Conservation (phyloP, 1,284 basidiomycete genomes). For the Trichosporon inkin region DNA sequence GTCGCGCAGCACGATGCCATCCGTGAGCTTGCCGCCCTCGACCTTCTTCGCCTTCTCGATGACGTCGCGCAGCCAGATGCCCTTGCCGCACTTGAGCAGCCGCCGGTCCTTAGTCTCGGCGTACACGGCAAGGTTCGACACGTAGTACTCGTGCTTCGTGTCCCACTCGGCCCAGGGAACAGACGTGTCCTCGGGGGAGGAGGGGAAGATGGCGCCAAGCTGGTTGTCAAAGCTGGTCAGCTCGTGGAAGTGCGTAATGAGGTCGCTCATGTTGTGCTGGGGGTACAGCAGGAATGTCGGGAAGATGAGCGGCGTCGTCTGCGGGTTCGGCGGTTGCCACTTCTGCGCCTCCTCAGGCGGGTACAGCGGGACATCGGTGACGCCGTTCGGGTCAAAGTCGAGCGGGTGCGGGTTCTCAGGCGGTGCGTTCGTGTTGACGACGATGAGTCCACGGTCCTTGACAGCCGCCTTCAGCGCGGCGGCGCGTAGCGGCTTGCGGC, state of each 20-base stretch:
- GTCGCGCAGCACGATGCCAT: constrained; percentile 81
- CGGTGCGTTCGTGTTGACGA: constrained; percentile 47
- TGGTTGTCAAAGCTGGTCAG: constrained; percentile 76
- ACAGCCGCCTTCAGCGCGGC: constrained; percentile 34
- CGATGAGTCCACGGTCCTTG: constrained; percentile 37
- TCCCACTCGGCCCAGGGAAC: constrained; percentile 70
- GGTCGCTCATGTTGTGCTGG: constrained; percentile 78
- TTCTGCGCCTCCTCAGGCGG: constrained; percentile 48
- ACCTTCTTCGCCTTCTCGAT: constrained; percentile 56
- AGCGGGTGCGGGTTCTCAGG: constrained; percentile 58
- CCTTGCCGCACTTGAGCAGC: constrained; percentile 83
- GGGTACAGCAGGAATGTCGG: constrained; percentile 93
- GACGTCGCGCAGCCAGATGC: constrained; percentile 75
- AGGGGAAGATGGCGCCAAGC: constrained; percentile 74
- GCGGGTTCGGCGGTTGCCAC: constrained; percentile 57
- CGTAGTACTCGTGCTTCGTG: constrained; percentile 64
- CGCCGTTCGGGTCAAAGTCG: constrained; percentile 53
- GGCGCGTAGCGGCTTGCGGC: constrained; percentile 35
- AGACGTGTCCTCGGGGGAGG: constrained; percentile 17
- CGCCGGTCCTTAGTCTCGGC: constrained; percentile 71
- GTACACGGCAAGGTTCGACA: constrained; percentile 69
- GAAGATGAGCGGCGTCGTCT: constrained; percentile 65
- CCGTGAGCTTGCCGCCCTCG: constrained; percentile 58
- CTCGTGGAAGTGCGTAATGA: constrained; percentile 81
- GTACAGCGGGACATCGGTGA: constrained; percentile 29